phyloP scores from a whole-genome alignment of 495 filamentous ascomycete species.

The Penicillium arizonense region DNA sequence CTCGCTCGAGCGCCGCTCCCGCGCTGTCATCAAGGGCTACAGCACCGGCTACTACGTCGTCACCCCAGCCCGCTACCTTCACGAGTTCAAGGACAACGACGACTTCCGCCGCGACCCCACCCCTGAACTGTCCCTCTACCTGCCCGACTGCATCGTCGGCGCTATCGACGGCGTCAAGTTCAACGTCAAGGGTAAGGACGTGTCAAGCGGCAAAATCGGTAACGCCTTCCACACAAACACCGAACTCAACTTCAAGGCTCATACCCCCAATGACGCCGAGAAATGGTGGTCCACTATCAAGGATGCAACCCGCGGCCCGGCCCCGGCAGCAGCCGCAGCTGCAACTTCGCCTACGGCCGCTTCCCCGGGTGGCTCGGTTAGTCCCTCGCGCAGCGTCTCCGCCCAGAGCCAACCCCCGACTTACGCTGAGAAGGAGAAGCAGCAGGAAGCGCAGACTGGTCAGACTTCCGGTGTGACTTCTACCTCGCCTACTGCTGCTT shows the following conservation, averaged over 20 bases:
- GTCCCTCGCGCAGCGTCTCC: conserved; percentile 7
- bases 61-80: conserved; percentile 79
- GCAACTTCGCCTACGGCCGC: conserved; percentile 1
- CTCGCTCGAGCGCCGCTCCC: conserved; percentile 79
- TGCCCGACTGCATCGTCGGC: conserved; percentile 86
- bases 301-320: conserved; percentile 29
- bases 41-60: conserved; percentile 84
- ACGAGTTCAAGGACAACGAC: conserved; percentile 95
- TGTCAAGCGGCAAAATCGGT: conserved; percentile 57
- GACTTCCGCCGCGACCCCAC: conserved; percentile 75
- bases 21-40: conserved; percentile 75
- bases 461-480: conserved; percentile 3
- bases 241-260: conserved; percentile 70
- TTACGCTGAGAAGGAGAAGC: conserved; percentile 29
- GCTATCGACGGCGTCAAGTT: conserved; percentile 77
- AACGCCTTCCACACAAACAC: conserved; percentile 59
- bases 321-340: conserved; percentile 1
- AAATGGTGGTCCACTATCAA: conserved; percentile 79
- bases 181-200: conserved; percentile 92
- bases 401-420: conserved; percentile 20
- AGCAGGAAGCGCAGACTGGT: conserved; percentile 13
- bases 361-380: conserved; percentile 3
- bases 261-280: conserved; percentile 68
- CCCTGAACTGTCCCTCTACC: conserved; percentile 85
- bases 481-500: background rate